Evolutionary conservation across 192 early-diverging fungal species (phyloP), one percentile per base, ranked within the genome.

Genomic region (Fimicolochytrium jonesii): DNA sequence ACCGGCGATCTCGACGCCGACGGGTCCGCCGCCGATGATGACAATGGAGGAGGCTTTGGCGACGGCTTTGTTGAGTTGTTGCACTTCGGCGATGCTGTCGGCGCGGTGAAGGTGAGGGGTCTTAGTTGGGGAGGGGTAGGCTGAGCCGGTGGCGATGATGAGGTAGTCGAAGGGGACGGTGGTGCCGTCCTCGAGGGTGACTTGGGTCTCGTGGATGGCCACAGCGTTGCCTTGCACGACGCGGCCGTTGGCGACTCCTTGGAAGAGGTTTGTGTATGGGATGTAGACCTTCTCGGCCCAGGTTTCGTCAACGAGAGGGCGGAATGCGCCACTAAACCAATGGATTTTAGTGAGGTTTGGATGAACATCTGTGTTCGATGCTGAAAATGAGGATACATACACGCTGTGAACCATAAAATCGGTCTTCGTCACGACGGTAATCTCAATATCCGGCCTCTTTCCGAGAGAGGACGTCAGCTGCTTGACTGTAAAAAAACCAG

Each of bases 1-100:
- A 0, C 78, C 87, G 6, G 90, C 88, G 58, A 91, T 54, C 56
- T 92, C 92, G 33, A 90, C 68, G 32, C 88, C 92, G 7, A 86
- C 83, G 13, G 87, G 84, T 18, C 89, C 89, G 4, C 87, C 89
- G 2, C 89, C 89, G 46, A 91, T 71, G 30, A 91, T 69, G 1
- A 87, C 55, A 32, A 87, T 65, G 0, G 67, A 66, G 7, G 73
- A 63, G 5, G 84, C 80, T 1, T 59, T 44, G n/a, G 73, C 64
- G 35, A 89, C 65, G n/a, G 69, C 74, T 0, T 68, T 74, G 7
- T 72, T 46, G 31, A 76, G 43, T 18, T 56, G 44, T 1, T 50
- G 20, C 15, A 76, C 26, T 10, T 68, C 59, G 1, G 23, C 48
- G 11, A 78, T 48, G n/a, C 72, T 76, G 3, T 80, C 70, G 0